These are phyloP conservation scores for Talaromyces proteolyticus DNA, from an alignment of 495 filamentous ascomycete genomes.

Conservation along the genomic window DNA sequence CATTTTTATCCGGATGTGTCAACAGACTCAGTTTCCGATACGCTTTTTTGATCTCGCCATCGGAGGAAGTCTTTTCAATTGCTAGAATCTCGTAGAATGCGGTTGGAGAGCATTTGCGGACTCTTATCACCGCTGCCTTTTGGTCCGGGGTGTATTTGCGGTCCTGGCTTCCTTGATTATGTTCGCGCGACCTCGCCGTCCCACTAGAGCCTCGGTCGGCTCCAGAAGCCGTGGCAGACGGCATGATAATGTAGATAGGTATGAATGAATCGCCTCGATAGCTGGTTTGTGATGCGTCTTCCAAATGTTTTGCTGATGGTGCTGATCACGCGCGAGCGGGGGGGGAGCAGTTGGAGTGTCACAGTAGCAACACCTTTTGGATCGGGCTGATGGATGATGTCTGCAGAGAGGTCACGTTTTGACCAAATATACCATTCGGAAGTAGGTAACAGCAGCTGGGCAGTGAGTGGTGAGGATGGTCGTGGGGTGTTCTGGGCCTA, in stretches of 20 bases:
- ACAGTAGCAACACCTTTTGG: too few species aligned
- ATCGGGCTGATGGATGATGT: background rate
- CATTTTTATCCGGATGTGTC: constrained; percentile 98
- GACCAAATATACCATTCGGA: background rate
- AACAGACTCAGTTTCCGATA: constrained; percentile 89
- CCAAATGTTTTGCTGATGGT: background rate
- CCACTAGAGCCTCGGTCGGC: constrained; percentile 55
- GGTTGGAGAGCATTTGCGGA: constrained; percentile 74
- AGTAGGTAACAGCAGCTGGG: too few species aligned
- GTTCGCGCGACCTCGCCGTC: constrained; percentile 66
- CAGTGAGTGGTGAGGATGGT: background rate
- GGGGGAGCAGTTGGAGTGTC: background rate
- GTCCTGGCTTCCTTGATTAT: constrained; percentile 91
- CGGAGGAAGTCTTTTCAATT: constrained; percentile 64
- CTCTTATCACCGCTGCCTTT: constrained; percentile 80
- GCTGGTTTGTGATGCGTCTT: background rate
- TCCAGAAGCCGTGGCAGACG: constrained; percentile 70
- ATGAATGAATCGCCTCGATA: background rate
- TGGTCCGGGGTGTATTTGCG: constrained; percentile 86
- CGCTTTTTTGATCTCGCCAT: constrained; percentile 91
- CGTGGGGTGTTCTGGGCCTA: too few species aligned
- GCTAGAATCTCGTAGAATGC: constrained; percentile 93
- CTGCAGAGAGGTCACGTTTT: background rate
- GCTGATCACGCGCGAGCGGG: background rate
- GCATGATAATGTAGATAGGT: constrained; percentile 44